These are phyloP conservation scores for Tylopilus felleus DNA, from an alignment of 768 basidiomycete genomes.

Conservation along the genomic window DNA sequence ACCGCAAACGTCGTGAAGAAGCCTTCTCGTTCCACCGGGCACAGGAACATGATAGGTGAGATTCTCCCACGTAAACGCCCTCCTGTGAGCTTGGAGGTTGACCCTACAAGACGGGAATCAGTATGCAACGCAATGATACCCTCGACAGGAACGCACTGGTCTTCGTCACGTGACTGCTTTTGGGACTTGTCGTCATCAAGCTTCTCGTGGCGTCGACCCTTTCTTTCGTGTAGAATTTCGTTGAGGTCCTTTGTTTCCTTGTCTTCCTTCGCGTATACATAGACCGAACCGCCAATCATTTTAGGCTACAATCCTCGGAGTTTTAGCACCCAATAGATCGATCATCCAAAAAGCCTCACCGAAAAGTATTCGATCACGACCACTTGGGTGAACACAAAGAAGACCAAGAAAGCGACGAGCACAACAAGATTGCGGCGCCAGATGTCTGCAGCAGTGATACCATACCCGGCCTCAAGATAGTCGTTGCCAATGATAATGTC, in stretches of 20 bases:
- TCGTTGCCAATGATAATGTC: constrained; percentile 50
- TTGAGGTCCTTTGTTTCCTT: constrained; percentile 54
- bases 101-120: constrained; percentile 6
- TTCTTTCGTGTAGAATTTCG: constrained; percentile 49
- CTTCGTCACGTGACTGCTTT: constrained; percentile 16
- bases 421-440: constrained; percentile 73
- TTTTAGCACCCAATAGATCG: neutral
- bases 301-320: constrained; percentile 27
- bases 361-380: constrained; percentile 63
- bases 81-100: constrained; percentile 4
- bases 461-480: constrained; percentile 61
- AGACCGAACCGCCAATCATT: constrained; percentile 38
- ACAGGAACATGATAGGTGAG: constrained; percentile 77
- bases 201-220: constrained; percentile 38
- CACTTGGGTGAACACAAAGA: constrained; percentile 69
- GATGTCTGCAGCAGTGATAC: constrained; percentile 46
- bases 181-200: constrained; percentile 26
- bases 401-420: constrained; percentile 62
- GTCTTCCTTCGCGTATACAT: constrained; percentile 60
- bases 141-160: constrained; percentile 11
- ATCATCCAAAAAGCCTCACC: constrained; percentile 34
- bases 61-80: constrained; percentile 77
- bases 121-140: neutral
- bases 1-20: constrained; percentile 75
- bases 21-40: constrained; percentile 51